Percentiles rank a stretch among this genome's conserved stretches.
Conservation (phyloP, 2,329 filamentous ascomycete species). For the Dichotomopilus funicola region DNA sequence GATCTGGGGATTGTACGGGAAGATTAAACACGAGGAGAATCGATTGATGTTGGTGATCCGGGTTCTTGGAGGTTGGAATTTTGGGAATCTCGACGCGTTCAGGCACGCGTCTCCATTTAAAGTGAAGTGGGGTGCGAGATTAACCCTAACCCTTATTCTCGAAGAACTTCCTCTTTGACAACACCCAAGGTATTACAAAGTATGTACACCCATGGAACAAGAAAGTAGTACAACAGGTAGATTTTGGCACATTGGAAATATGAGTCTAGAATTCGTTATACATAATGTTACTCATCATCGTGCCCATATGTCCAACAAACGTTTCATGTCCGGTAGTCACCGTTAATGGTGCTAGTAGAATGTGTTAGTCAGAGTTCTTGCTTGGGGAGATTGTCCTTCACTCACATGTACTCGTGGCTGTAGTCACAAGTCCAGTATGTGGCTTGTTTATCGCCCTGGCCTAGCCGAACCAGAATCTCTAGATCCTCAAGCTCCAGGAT, state of each 20-base stretch:
- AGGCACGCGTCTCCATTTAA: constrained; percentile 17
- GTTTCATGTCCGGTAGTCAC: constrained; percentile 56
- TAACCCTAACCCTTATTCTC: constrained; percentile 17
- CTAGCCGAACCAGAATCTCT: constrained; percentile 69
- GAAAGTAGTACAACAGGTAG: too few relatives aligned
- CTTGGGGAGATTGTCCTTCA: constrained; percentile 1
- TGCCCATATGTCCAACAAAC: too few relatives aligned
- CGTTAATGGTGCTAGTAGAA: constrained; percentile 50
- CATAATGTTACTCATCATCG: too few relatives aligned
- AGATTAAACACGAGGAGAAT: not conserved
- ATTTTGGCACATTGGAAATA: too few relatives aligned
- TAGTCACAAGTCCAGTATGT: constrained; percentile 84
- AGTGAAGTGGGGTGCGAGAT: constrained; percentile 4
- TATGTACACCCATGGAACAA: too few relatives aligned
- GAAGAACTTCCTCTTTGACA: not conserved
- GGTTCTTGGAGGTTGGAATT: not conserved
- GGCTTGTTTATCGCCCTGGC: constrained; percentile 61
- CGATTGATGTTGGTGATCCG: not conserved
- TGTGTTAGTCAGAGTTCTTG: constrained; percentile 16
- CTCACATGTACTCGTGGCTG: constrained; percentile 66
- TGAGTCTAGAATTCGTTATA: too few relatives aligned
- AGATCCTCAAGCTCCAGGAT: constrained; percentile 73
- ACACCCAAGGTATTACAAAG: too few relatives aligned
- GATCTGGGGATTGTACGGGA: not conserved
- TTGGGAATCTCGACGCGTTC: constrained; percentile 8